A percentile compares a stretch with the other conserved stretches of the same genome.
These are phyloP conservation scores for Chrysanthemum seticuspe DNA, from an alignment of 129 eudicot genomes.

Conservation along the genomic window DNA sequence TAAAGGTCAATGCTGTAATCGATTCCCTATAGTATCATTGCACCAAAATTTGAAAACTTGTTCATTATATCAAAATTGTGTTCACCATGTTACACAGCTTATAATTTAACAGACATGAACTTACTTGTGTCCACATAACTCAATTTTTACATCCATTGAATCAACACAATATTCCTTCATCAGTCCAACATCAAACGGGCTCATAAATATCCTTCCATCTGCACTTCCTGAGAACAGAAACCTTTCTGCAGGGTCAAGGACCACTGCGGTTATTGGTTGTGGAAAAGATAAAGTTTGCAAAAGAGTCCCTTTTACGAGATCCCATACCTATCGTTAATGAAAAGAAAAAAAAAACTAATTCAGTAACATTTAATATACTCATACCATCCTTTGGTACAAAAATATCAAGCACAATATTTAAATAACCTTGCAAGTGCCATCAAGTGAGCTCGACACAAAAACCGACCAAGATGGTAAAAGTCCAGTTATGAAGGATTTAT, in stretches of 20 bases:
- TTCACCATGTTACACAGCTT: not conserved
- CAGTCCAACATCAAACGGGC: conserved; percentile 35
- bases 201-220: conserved; percentile 49
- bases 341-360: not conserved
- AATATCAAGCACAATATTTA: not conserved
- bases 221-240: conserved; percentile 45
- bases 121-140: conserved; percentile 44
- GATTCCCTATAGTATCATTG: conserved; percentile 30
- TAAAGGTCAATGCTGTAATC: conserved; percentile 39
- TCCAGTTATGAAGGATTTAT: conserved; percentile 46
- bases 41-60: conserved; percentile 3
- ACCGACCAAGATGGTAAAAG: conserved; percentile 33
- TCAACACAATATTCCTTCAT: conserved; percentile 22
- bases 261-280: conserved; percentile 42
- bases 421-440: conserved; percentile 58
- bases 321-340: conserved; percentile 34
- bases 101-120: conserved; percentile 14
- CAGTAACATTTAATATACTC: not conserved
- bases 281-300: conserved; percentile 33
- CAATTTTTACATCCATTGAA: conserved; percentile 25
- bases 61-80: not conserved
- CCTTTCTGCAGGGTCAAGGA: conserved; percentile 48
- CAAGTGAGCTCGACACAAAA: conserved; percentile 50
- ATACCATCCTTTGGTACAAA: not conserved
- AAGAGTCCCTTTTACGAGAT: conserved; percentile 35